phyloP scores from a whole-genome alignment of 1,284 basidiomycete species.

The Sanguinoderma infundibulare region DNA sequence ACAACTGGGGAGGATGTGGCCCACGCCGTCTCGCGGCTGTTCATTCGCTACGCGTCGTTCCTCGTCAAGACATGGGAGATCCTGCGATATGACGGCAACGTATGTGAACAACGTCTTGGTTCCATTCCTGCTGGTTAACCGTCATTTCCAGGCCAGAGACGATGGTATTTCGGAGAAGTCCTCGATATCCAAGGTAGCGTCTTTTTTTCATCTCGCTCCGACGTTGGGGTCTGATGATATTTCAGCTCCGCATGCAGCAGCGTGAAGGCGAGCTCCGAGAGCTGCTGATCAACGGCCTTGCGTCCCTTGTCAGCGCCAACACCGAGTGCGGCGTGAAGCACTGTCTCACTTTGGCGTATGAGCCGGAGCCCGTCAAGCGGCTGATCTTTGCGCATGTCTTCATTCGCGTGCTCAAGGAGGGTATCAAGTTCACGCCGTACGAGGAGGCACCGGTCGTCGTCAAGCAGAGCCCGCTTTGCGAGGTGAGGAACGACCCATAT shows the following conservation, averaged over 20 bases:
- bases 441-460: constrained; percentile 56
- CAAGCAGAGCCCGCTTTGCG: constrained; percentile 64
- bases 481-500: constrained; percentile 45
- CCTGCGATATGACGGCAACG: constrained; percentile 49
- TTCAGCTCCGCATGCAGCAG: constrained; percentile 43
- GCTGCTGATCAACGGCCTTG: constrained; percentile 76
- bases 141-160: constrained; percentile 36
- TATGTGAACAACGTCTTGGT: constrained; percentile 27
- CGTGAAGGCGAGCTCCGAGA: constrained; percentile 70
- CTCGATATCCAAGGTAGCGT: constrained; percentile 52
- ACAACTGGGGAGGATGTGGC: constrained; percentile 64
- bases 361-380: constrained; percentile 74
- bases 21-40: constrained; percentile 76
- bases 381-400: constrained; percentile 90
- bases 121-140: not conserved
- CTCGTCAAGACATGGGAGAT: constrained; percentile 66
- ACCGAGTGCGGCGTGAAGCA: constrained; percentile 91
- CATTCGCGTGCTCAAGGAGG: constrained; percentile 82
- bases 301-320: constrained; percentile 84
- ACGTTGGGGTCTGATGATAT: not conserved
- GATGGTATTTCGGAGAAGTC: constrained; percentile 60
- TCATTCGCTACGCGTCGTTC: constrained; percentile 75
- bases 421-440: constrained; percentile 70
- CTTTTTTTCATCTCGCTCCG: not conserved
- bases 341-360: constrained; percentile 82